These are phyloP conservation scores for Taphrina flavorubra DNA, from an alignment of 1,139 yeast species.

Conservation along the genomic window DNA sequence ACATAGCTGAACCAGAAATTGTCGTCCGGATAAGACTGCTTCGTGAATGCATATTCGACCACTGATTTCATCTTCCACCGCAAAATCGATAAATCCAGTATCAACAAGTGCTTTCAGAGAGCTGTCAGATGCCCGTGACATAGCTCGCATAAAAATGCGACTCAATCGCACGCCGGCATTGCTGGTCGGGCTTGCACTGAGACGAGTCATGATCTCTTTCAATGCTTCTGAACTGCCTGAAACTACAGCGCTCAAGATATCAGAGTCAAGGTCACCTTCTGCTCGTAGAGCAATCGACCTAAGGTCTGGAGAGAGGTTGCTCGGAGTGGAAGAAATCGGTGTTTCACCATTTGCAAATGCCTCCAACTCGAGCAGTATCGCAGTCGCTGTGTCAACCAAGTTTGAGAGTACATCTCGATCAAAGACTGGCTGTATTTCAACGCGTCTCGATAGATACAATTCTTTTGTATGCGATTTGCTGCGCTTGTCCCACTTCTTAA, in stretches of 20 bases:
- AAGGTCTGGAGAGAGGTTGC: constrained; percentile 19
- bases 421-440: constrained; percentile 94
- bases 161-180: constrained; percentile 51
- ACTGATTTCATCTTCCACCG: constrained; percentile 34
- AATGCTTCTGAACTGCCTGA: constrained; percentile 42
- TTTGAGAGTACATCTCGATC: constrained; percentile 86
- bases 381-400: constrained; percentile 80
- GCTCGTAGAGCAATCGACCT: constrained; percentile 21
- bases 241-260: constrained; percentile 46
- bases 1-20: constrained; percentile 19
- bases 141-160: constrained; percentile 37
- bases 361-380: constrained; percentile 79
- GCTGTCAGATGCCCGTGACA: constrained; percentile 17
- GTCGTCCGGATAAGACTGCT: constrained; percentile 29
- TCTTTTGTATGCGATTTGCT: constrained; percentile 95
- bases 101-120: constrained; percentile 20
- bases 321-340: background rate
- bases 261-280: constrained; percentile 34
- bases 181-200: constrained; percentile 46
- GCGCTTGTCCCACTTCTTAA: constrained; percentile 97
- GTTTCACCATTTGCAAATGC: constrained; percentile 55
- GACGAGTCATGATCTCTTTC: constrained; percentile 40
- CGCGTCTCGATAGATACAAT: constrained; percentile 86
- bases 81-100: constrained; percentile 26
- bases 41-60: constrained; percentile 38